Percentiles rank a stretch among this genome's conserved stretches.
These are phyloP conservation scores for Rutstroemia sydowiana DNA, from an alignment of 2,329 filamentous ascomycete species.

Conservation along the genomic window DNA sequence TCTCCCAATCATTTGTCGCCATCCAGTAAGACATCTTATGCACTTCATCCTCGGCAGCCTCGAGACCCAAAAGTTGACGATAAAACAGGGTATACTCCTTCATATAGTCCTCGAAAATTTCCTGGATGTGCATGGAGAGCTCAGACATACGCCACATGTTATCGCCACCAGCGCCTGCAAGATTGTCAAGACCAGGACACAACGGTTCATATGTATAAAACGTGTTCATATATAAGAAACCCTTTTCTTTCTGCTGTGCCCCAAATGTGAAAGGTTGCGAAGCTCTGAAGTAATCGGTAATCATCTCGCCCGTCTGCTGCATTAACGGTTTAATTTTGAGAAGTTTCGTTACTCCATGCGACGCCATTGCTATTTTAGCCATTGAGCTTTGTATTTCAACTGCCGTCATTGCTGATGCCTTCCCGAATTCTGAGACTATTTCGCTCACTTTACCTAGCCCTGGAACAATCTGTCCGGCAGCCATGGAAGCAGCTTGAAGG, in stretches of 20 bases:
- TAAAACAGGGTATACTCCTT: neutral
- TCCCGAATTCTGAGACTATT: no score
- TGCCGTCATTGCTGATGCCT: no score
- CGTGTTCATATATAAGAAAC: neutral
- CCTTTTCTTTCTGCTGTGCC: neutral
- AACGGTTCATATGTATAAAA: neutral
- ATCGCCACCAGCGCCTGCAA: neutral
- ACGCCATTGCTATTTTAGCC: no score
- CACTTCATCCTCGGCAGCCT: neutral
- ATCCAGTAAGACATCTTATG: conserved; percentile 4
- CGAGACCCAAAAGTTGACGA: neutral
- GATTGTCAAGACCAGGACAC: neutral
- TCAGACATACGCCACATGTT: neutral
- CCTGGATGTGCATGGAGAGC: neutral
- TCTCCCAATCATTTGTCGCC: neutral
- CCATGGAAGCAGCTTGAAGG: neutral
- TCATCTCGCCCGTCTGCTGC: no score
- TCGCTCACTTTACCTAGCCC: no score
- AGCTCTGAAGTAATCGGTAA: no score
- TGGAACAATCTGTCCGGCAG: no score
- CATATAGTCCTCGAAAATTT: neutral
- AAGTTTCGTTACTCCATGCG: no score
- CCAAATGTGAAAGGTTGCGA: neutral
- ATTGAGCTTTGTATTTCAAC: no score
- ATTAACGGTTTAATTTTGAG: no score